Conservation (phyloP, 192 early-diverging fungal genomes). For the Backusella circina region DNA sequence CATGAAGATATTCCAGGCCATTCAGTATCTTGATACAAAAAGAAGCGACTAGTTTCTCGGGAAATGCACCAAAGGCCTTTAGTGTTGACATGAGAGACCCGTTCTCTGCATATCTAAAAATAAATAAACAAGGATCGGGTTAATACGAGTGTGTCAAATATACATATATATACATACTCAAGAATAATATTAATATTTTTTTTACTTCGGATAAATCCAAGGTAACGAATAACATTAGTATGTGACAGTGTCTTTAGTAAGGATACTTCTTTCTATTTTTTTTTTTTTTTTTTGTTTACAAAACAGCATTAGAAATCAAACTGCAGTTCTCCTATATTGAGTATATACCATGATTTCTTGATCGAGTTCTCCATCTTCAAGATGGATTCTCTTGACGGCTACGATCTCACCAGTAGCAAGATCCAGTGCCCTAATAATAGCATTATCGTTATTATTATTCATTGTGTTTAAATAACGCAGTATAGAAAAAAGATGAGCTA, state of each 20-base stretch:
- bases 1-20: conserved; percentile 88
- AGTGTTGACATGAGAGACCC: conserved; percentile 85
- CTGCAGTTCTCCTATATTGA: background rate
- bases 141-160: background rate
- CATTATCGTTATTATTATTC: background rate
- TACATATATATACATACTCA: conserved; percentile 41
- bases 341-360: conserved; percentile 60
- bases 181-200: conserved; percentile 79
- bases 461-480: background rate
- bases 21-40: conserved; percentile 88
- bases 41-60: conserved; percentile 82
- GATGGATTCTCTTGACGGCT: conserved; percentile 82
- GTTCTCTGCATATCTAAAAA: conserved; percentile 72
- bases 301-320: conserved; percentile 13
- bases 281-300: conserved; percentile 47
- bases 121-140: background rate
- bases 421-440: conserved; percentile 61
- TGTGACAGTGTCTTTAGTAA: conserved; percentile 82
- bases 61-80: conserved; percentile 87
- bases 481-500: conserved; percentile 15
- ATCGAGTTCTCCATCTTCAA: conserved; percentile 68
- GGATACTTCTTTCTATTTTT: conserved; percentile 67
- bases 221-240: conserved; percentile 81
- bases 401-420: conserved; percentile 78
- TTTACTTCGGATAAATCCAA: conserved; percentile 73